Evolutionary conservation across 176 grass and related monocot genomes (phyloP), one percentile per base, ranked within the genome.

Genomic region (Oryza meridionalis): DNA sequence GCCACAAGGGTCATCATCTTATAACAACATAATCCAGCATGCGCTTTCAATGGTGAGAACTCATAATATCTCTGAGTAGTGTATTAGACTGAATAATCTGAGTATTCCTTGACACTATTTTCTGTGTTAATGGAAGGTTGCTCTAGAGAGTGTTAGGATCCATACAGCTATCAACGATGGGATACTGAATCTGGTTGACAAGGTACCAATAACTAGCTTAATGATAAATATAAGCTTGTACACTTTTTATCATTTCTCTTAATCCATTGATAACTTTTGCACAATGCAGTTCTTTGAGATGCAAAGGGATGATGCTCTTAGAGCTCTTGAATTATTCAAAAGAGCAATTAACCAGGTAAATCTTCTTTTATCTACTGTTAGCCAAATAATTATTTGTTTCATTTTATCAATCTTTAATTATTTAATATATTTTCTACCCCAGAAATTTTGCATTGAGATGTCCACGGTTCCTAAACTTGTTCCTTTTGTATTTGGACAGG

Each of bases 101-200:
- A 51, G 16, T 85, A 71, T 80, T 89, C 25, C 19, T 76, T 87
- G 73, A 84, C 82, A 80, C 62, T 83, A 49, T 85, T 73, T 82
- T 74, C 76, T 80, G 43, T 88, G 69, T 79, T 76, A 86, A 71
- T 90, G 53, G 51, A 69, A 97, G 96, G 88, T 95, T 88, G 91
- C 96, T 86, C 22, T 83, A 25, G 96, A 98, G 87, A 98, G 96
- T 83, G 51, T 90, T 77, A 90, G 83, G 85, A 92, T 98, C 73
- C 92, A 98, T 74, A 90, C 79, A 82, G 91, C 96, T 69, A 93
- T 95, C 83, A 95, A 90, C 61, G 87, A 98, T 71, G 93, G 85
- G 38, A 95, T 90, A 88, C 89, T 89, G 71, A 98, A 98, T 92
- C 86, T 95, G 49, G 89, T 98, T 85, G 96, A 98, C 85, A 98